Evolutionary conservation across 805 yeast genomes (phyloP).

Genomic region (Wickerhamomyces tratensis): DNA sequence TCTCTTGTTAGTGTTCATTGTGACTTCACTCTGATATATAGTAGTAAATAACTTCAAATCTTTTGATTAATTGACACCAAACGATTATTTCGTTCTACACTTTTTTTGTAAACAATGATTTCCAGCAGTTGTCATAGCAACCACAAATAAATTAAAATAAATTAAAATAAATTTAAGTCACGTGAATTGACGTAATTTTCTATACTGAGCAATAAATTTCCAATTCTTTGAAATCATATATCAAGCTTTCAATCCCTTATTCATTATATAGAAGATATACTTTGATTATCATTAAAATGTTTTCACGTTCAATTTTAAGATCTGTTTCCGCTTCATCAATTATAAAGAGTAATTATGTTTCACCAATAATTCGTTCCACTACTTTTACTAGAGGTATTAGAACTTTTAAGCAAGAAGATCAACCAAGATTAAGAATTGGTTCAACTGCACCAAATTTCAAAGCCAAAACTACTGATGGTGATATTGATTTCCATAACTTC

Average conservation of each 20-base stretch:
- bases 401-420: slow-evolving; percentile 42
- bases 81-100: no score
- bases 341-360: slow-evolving; percentile 2
- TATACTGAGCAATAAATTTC: no score
- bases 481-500: slow-evolving; percentile 79
- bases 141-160: no score
- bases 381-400: slow-evolving; percentile 25
- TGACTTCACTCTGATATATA: no score
- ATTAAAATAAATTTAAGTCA: background rate
- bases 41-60: no score
- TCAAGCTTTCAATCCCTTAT: no score
- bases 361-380: slow-evolving; percentile 7
- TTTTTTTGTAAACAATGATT: no score
- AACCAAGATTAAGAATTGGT: slow-evolving; percentile 68
- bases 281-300: slow-evolving; percentile 13
- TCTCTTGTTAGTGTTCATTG: no score
- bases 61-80: no score
- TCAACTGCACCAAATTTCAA: slow-evolving; percentile 81
- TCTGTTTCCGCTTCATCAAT: slow-evolving; percentile 10
- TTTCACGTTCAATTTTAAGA: slow-evolving; percentile 20
- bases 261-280: no score
- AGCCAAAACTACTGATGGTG: slow-evolving; percentile 76
- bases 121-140: no score
- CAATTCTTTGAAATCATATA: no score
- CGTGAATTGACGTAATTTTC: background rate